Evolutionary conservation across 2,329 filamentous ascomycete genomes (phyloP).

Genomic region (Colletotrichum lindemuthianum): DNA sequence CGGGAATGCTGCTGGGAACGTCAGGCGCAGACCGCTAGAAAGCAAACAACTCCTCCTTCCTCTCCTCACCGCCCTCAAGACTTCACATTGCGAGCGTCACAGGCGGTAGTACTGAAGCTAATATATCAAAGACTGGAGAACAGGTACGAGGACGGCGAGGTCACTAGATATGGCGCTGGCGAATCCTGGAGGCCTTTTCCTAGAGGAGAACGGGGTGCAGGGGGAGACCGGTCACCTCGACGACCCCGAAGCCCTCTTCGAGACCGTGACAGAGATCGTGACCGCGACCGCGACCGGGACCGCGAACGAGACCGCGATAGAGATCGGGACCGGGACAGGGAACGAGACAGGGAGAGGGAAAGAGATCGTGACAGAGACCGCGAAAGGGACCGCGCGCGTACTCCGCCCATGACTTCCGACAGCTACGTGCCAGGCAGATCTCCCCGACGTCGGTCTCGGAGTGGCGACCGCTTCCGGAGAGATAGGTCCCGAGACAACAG

Average conservation of each 20-base stretch:
- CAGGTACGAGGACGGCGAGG: constrained; percentile 71
- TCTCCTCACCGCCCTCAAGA: too few species aligned
- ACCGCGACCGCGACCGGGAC: constrained; percentile 33
- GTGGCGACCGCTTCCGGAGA: constrained; percentile 53
- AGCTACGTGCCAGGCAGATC: constrained; percentile 59
- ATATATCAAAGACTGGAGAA: constrained; percentile 6
- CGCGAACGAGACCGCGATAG: constrained; percentile 45
- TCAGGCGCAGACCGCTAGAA: too few species aligned
- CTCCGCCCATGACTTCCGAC: constrained; percentile 52
- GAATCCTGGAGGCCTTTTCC: constrained; percentile 71
- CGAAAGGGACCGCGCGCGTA: constrained; percentile 41
- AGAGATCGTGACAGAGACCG: constrained; percentile 35
- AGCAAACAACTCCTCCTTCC: too few species aligned
- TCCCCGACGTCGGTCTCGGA: constrained; percentile 53
- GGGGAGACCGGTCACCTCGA: constrained; percentile 55
- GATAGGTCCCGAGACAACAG: constrained; percentile 50
- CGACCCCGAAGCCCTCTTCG: constrained; percentile 43
- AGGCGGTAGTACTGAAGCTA: too few species aligned
- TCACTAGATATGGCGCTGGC: constrained; percentile 69
- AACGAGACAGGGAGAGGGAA: constrained; percentile 34
- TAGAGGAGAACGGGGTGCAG: constrained; percentile 39
- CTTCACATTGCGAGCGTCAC: too few species aligned
- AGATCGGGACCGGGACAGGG: constrained; percentile 49
- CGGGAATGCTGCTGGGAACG: too few species aligned
- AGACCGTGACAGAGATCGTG: constrained; percentile 37